A percentile compares a stretch with the other conserved stretches of the same genome.
Evolutionary conservation across 345 rosid species (phyloP).

Genomic region (Erysimum cheiranthoides): DNA sequence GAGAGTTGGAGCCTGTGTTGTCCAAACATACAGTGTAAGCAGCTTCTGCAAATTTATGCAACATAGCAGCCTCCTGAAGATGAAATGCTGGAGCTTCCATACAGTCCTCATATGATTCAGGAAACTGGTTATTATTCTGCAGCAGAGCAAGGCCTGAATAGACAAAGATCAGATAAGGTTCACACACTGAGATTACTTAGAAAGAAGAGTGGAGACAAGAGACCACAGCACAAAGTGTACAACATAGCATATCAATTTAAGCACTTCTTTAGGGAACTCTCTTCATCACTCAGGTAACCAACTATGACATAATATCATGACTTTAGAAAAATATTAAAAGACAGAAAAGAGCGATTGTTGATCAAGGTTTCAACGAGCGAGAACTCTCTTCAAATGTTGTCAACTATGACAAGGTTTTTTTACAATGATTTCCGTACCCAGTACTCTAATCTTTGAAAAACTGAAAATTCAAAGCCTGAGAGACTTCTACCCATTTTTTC

Average conservation of each 20-base stretch:
- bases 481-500: neutral
- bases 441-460: neutral
- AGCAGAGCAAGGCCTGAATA: conserved; percentile 87
- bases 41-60: conserved; percentile 93
- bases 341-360: neutral
- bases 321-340: neutral
- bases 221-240: neutral
- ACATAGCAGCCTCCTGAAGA: conserved; percentile 64
- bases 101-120: conserved; percentile 51
- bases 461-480: neutral
- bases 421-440: neutral
- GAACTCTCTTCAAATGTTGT: conserved; percentile 6
- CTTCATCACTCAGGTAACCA: conserved; percentile 1
- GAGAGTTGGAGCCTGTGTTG: neutral
- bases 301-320: neutral
- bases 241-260: neutral
- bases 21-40: conserved; percentile 74
- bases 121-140: conserved; percentile 57
- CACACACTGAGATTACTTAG: neutral
- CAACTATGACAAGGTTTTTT: conserved; percentile 12
- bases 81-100: conserved; percentile 65
- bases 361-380: conserved; percentile 11
- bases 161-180: conserved; percentile 20
- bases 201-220: neutral
- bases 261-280: neutral